Evolutionary conservation across 441 rosid genomes (phyloP).

Genomic region (Mallotus japonicus): DNA sequence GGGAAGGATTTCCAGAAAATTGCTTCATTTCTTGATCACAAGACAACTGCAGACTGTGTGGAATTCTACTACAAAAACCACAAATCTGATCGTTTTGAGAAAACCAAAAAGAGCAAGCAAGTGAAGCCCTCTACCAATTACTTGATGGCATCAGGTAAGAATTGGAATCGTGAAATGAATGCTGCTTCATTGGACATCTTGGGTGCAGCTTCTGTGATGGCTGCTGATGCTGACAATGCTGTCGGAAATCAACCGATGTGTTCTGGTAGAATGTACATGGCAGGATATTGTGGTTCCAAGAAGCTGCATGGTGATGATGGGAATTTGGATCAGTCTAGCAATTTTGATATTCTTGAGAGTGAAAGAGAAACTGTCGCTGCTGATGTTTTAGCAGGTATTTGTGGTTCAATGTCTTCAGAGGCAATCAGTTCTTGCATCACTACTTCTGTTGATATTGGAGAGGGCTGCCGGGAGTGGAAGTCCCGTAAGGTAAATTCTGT

Average conservation of each 20-base stretch:
- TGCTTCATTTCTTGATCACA: constrained; percentile 82
- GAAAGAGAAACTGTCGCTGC: constrained; percentile 80
- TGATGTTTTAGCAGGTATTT: constrained; percentile 74
- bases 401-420: constrained; percentile 87
- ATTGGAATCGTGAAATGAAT: constrained; percentile 67
- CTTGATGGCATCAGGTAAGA: constrained; percentile 66
- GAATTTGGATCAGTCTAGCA: constrained; percentile 49
- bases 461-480: constrained; percentile 49
- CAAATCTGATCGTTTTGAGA: constrained; percentile 87
- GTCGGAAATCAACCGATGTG: constrained; percentile 35
- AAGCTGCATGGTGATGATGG: constrained; percentile 39
- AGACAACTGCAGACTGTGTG: constrained; percentile 96
- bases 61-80: constrained; percentile 98
- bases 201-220: constrained; percentile 75
- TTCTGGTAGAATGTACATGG: constrained; percentile 45
- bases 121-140: constrained; percentile 59
- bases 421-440: constrained; percentile 84
- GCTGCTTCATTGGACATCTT: constrained; percentile 77
- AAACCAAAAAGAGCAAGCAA: constrained; percentile 71
- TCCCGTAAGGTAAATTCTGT: constrained; percentile 46
- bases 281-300: constrained; percentile 49
- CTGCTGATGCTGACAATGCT: constrained; percentile 60
- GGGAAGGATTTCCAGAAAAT: constrained; percentile 92
- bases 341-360: constrained; percentile 45
- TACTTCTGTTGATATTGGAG: constrained; percentile 61